Percentiles rank a stretch among this genome's conserved stretches.
Evolutionary conservation across 2,329 filamentous ascomycete genomes (phyloP).

Genomic region (Alternaria dauci): DNA sequence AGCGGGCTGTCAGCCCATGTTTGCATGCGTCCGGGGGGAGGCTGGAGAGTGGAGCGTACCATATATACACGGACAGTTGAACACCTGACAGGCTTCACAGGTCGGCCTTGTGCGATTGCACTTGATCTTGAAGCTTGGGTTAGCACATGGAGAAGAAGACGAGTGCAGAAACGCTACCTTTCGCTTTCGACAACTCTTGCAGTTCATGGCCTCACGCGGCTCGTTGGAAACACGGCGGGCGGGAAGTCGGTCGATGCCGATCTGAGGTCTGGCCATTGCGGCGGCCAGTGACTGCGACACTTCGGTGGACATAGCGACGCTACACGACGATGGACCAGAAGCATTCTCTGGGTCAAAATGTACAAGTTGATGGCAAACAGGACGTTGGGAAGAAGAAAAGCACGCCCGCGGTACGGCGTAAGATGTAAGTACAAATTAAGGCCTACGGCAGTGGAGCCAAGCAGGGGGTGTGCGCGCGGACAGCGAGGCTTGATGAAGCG

Average conservation of each 20-base stretch:
- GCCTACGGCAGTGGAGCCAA: slow-evolving; percentile 43
- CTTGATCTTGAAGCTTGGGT: slow-evolving; percentile 72
- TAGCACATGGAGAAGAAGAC: slow-evolving; percentile 11
- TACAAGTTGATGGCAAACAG: slow-evolving; percentile 23
- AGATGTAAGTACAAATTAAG: slow-evolving; percentile 52
- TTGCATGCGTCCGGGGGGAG: slow-evolving; percentile 12
- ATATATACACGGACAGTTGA: slow-evolving; percentile 87
- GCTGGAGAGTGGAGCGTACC: slow-evolving; percentile 61
- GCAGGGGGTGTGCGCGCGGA: slow-evolving; percentile 40
- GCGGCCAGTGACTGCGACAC: slow-evolving; percentile 40
- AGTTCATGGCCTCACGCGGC: slow-evolving; percentile 91
- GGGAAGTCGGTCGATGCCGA: slow-evolving; percentile 81
- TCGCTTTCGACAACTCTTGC: slow-evolving; percentile 90
- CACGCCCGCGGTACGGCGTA: slow-evolving; percentile 39
- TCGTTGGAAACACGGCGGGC: slow-evolving; percentile 75
- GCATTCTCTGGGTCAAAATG: slow-evolving; percentile 43
- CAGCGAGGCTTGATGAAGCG: slow-evolving; percentile 43
- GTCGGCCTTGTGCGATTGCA: slow-evolving; percentile 85
- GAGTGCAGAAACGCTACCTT: slow-evolving; percentile 66
- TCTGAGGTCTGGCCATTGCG: slow-evolving; percentile 75
- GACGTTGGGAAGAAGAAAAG: slow-evolving; percentile 36
- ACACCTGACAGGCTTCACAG: slow-evolving; percentile 88
- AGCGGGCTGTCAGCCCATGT: slow-evolving; percentile 24
- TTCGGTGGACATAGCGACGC: slow-evolving; percentile 43
- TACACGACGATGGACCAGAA: slow-evolving; percentile 33